Base-by-base conservation (phyloP, 2,329 filamentous ascomycete genomes). In the Dryadomyces quercivorus region DNA sequence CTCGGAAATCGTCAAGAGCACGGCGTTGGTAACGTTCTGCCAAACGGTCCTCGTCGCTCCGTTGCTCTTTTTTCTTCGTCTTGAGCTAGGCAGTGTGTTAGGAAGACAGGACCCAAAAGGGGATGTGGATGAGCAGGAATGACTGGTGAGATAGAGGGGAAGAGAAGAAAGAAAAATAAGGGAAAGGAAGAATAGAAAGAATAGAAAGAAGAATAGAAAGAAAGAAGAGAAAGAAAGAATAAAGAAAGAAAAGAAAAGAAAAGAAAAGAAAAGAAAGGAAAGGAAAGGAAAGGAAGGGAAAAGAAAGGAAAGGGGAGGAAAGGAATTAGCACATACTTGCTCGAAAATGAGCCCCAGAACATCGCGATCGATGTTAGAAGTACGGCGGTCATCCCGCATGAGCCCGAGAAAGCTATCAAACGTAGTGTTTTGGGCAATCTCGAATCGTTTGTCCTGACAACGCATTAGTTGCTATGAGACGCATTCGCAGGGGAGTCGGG, bases 361-460 rank as follows among this genome's bases (percentile, higher is more conserved):
- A 60, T 95, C 87, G 64, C 80, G 78, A 66, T 91, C 84, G 77
- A 95, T 85, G 74, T 85, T 84, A 77, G 87, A 84, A 75, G 90
- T 95, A 66, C 89, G 88, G 64, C 83, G 81, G 76, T 97, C 90
- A 75, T 84, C 82, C 68, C 84, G 84, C 77, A 97, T 84, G 63
- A 93, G 75, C 65, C 80, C 75, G 66, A 85, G 74, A 73, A 97
- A 97, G 64, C 95, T 90, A 65, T 95, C 86, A 69, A 94, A 84
- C 49, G 87, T 85, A 63, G 91, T 96, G 64, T 87, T 86, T 59
- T 85, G 77, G 61, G 86, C 90, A 63, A 97, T 82, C 69, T 96
- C 91, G 77, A 89, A 95, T 64, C 85, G 88, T 75, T 88, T 87
- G 71, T 95, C 89, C 87, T 94, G 62, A 18, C 9, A 2, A 22